Evolutionary conservation across 75 land plant species (phyloP).

Genomic region (Sequoia sempervirens): DNA sequence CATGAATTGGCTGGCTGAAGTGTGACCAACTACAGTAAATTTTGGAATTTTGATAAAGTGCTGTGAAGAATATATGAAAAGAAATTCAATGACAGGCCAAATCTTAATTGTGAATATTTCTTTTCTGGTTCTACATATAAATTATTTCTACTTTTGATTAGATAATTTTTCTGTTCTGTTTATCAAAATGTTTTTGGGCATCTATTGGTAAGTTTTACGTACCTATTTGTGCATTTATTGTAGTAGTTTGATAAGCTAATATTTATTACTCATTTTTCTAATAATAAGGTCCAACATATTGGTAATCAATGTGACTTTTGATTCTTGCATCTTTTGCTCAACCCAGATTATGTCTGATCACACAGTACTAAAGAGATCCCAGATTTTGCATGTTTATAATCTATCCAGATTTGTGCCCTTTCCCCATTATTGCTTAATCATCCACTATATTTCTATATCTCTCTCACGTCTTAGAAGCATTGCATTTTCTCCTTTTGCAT

Average conservation of each 20-base stretch:
- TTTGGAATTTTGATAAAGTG: not conserved
- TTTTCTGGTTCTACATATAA: not conserved
- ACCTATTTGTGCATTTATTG: not conserved
- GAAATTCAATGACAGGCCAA: not conserved
- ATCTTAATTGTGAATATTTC: not conserved
- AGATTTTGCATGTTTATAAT: too few relatives aligned
- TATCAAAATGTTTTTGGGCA: not conserved
- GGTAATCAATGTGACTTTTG: not conserved
- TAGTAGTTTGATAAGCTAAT: not conserved
- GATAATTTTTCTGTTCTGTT: not conserved
- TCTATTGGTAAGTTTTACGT: not conserved
- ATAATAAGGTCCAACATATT: not conserved
- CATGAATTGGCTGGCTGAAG: not conserved
- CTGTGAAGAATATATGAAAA: not conserved
- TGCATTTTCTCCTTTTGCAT: not conserved
- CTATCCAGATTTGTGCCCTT: not conserved
- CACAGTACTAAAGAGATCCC: too few relatives aligned
- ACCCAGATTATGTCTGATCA: too few relatives aligned
- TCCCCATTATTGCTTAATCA: not conserved
- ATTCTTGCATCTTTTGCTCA: not conserved
- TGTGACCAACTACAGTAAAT: not conserved
- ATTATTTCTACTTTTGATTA: not conserved
- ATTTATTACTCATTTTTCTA: not conserved
- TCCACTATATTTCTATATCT: not conserved
- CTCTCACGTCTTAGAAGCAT: not conserved